Evolutionary conservation across 2,329 filamentous ascomycete species (phyloP), one percentile per base, ranked within the genome.

Genomic region (Pyricularia pennisetigena): DNA sequence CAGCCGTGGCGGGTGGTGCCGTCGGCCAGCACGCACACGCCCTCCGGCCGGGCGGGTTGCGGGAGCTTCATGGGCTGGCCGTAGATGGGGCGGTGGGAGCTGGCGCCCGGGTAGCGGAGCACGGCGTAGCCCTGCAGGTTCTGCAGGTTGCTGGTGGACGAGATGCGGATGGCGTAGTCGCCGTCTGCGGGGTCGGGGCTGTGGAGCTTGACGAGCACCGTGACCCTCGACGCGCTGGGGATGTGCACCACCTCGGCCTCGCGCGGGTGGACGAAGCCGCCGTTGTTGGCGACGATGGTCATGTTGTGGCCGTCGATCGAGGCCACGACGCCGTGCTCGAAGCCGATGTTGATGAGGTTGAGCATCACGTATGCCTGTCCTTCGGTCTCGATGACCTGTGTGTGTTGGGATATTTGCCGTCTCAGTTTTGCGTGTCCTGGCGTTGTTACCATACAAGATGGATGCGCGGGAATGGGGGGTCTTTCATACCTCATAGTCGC

Each of bases 231-330:
- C 1, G 69, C 73, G 24, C 70, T 72, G 26, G 71, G 70, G 32
- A 74, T 35, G 29, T 73, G 72, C 7, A 72, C 68, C 35, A 67
- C 26, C 49, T 68, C 28, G 2, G 63, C 61, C 29, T 69, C 66
- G 12, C 69, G 57, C 1, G 72, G 73, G 24, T 41, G 24, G 8
- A 72, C 70, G n/a, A 74, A 74, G 6, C 72, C 73, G 7, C 71
- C 72, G 24, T 73, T 70, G 57, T 72, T 73, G 24, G 73, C 73
- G 2, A 74, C 70, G 2, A 73, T 69, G 61, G 69, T 67, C 69
- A 73, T 72, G 57, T 72, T 71, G 64, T 73, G 73, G n/a, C 67
- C 66, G 54, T 74, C 72, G n/a, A 73, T 70, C 10, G 70, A 71
- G 20, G 70, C 66, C 20, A 64, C 30, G 62, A 72, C 54, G 2